phyloP scores from a whole-genome alignment of 1,139 yeast genomes.

The Hyphopichia fennica region DNA sequence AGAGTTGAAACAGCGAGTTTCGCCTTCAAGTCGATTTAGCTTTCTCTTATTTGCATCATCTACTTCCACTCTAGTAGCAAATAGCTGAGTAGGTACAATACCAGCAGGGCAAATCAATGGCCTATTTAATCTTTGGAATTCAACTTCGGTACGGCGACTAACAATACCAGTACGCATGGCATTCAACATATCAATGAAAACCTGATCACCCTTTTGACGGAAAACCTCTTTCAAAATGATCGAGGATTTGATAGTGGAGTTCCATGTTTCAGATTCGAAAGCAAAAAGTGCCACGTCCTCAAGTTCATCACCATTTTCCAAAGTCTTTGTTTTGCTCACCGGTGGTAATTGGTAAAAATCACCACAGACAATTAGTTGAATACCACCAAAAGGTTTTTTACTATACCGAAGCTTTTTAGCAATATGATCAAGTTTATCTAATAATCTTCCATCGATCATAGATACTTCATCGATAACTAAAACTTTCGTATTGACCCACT shows the following conservation, averaged over 20 bases:
- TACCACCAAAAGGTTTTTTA: slow-evolving; percentile 78
- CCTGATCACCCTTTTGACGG: slow-evolving; percentile 81
- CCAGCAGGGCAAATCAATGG: slow-evolving; percentile 61
- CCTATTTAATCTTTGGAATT: slow-evolving; percentile 59
- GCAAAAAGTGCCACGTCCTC: slow-evolving; percentile 49
- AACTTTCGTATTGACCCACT: slow-evolving; percentile 67
- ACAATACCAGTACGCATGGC: slow-evolving; percentile 80
- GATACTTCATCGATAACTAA: slow-evolving; percentile 84
- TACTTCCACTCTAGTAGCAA: slow-evolving; percentile 82
- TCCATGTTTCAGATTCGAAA: slow-evolving; percentile 80
- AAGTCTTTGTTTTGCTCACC: slow-evolving; percentile 43
- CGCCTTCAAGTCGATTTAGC: slow-evolving; percentile 52
- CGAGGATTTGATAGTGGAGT: slow-evolving; percentile 58
- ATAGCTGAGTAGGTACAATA: slow-evolving; percentile 83
- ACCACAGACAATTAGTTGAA: slow-evolving; percentile 81
- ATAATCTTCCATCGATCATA: slow-evolving; percentile 77
- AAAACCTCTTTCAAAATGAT: slow-evolving; percentile 79
- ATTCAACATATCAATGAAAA: slow-evolving; percentile 81
- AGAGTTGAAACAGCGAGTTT: slow-evolving; percentile 50
- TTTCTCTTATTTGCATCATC: slow-evolving; percentile 69
- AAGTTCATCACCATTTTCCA: slow-evolving; percentile 16
- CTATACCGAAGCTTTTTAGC: slow-evolving; percentile 57
- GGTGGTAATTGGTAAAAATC: slow-evolving; percentile 94
- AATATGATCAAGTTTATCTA: slow-evolving; percentile 68
- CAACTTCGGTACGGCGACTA: slow-evolving; percentile 48